A percentile compares a stretch with the other conserved stretches of the same genome.
Evolutionary conservation across 306 rosid genomes (phyloP).

Genomic region (Hippophae gyantsensis): DNA sequence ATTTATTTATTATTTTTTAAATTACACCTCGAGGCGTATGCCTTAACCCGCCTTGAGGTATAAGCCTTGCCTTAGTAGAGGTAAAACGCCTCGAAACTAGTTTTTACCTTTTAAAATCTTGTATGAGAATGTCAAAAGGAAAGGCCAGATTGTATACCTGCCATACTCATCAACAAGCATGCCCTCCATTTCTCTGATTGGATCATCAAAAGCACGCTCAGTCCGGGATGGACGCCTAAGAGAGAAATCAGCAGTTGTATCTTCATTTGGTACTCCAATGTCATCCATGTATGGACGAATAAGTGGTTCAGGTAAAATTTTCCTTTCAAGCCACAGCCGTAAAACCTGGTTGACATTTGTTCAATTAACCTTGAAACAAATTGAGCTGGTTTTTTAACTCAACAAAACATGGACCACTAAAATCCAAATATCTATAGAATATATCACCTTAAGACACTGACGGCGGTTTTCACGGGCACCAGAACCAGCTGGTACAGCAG

Average conservation of each 20-base stretch:
- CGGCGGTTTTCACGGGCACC: constrained; percentile 96
- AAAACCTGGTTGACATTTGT: constrained; percentile 53
- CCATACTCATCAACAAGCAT: constrained; percentile 99
- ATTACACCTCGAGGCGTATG: too few relatives aligned
- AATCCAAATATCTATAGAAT: constrained; percentile 4
- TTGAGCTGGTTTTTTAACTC: too few relatives aligned
- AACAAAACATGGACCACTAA: not conserved
- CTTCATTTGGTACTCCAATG: constrained; percentile 82
- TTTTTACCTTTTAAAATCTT: too few relatives aligned
- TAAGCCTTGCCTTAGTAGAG: too few relatives aligned
- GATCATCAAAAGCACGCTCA: constrained; percentile 95
- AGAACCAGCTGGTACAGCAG: constrained; percentile 93
- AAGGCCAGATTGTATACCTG: constrained; percentile 33
- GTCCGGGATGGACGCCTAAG: constrained; percentile 93
- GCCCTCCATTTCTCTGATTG: constrained; percentile 99
- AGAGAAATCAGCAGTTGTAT: constrained; percentile 45
- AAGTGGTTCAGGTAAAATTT: constrained; percentile 75
- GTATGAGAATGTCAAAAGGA: too few relatives aligned
- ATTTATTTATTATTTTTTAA: too few relatives aligned
- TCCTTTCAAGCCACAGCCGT: constrained; percentile 96
- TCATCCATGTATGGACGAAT: constrained; percentile 89
- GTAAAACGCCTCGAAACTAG: too few relatives aligned
- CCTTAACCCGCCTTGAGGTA: too few relatives aligned
- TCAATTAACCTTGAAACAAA: not conserved
- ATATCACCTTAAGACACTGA: constrained; percentile 84